Base-by-base conservation (phyloP, 108 stramenopile genomes). In the Nitzschia inconspicua region DNA sequence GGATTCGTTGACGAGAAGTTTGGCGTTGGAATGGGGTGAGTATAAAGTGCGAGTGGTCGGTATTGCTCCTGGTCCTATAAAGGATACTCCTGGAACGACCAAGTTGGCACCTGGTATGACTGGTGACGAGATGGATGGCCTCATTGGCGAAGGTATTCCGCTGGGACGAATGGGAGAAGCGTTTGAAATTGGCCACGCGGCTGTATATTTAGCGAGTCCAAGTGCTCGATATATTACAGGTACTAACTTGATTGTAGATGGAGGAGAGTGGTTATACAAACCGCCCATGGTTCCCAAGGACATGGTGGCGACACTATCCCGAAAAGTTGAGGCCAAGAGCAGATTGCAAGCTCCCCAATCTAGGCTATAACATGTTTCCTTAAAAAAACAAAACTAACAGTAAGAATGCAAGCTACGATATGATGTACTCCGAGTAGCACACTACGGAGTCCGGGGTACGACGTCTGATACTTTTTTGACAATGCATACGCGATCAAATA, bases 61-160 rank as follows among this genome's bases (percentile, higher is more conserved):
- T 3, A 91, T 97, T 41, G 96, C 96, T 25, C 96, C 96, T 9
- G 96, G 96, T 19, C 91, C 96, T 11, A 95, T 95, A 52, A 90
- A 69, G 2, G 63, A 95, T 72, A 97, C 95, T 10, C 95, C 95
- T 8, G 96, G 96, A 23, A 97, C 93, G 56, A 85, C 93, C 19
- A 97, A 95, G 71, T 65, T 97, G 26, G 85, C 89, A 1, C 92
- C 93, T 25, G 88, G 82, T 18, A 50, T 90, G 46, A 56, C 64
- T 9, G n/a, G 43, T 11, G 56, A 57, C 7, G 77, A 79, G 16
- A 56, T 83, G 13, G 57, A 81, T 47, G 84, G 78, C 34, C 55
- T 89, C 68, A 78, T 89, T 18, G 47, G 60, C 14, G 85, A 83
- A 13, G 71, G 82, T 18, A 73, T 92, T 35, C 91, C 91, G 0